Conservation (phyloP, 164 flowering plant genomes). For the Vitis riparia region DNA sequence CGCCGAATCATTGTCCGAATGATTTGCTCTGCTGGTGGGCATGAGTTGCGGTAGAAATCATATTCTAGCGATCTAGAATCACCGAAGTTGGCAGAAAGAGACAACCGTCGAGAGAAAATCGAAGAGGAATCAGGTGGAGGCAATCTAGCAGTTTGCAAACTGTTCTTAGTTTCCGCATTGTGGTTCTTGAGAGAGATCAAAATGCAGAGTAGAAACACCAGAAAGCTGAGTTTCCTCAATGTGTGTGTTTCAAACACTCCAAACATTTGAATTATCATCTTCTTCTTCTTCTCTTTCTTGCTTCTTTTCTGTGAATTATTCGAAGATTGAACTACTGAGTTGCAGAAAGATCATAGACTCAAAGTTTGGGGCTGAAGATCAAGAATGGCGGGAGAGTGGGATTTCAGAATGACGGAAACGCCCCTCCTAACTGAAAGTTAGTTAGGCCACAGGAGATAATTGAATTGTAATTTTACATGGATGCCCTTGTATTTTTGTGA, state of each 20-base stretch:
- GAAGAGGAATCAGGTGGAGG: neutral
- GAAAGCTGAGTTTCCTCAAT: slow-evolving; percentile 20
- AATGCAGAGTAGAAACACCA: slow-evolving; percentile 26
- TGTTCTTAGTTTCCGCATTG: slow-evolving; percentile 15
- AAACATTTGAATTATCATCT: slow-evolving; percentile 1
- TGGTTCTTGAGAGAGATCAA: slow-evolving; percentile 29
- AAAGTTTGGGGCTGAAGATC: neutral
- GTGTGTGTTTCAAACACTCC: slow-evolving; percentile 7
- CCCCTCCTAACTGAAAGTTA: neutral
- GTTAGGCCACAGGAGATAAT: neutral
- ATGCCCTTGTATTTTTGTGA: neutral
- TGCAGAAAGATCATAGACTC: neutral
- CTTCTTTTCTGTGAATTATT: neutral
- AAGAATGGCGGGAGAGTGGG: slow-evolving; percentile 14
- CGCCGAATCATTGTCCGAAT: slow-evolving; percentile 22
- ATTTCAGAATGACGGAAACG: neutral
- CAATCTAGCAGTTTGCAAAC: neutral
- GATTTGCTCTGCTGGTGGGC: slow-evolving; percentile 46
- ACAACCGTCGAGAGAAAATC: neutral
- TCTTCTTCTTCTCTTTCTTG: neutral
- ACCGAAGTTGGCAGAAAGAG: no score
- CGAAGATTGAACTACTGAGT: neutral
- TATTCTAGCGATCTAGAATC: slow-evolving; percentile 23
- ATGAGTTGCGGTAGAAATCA: slow-evolving; percentile 46
- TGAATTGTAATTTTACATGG: neutral